Evolutionary conservation across 2,329 filamentous ascomycete species (phyloP).

Genomic region (Talaromyces sp.): DNA sequence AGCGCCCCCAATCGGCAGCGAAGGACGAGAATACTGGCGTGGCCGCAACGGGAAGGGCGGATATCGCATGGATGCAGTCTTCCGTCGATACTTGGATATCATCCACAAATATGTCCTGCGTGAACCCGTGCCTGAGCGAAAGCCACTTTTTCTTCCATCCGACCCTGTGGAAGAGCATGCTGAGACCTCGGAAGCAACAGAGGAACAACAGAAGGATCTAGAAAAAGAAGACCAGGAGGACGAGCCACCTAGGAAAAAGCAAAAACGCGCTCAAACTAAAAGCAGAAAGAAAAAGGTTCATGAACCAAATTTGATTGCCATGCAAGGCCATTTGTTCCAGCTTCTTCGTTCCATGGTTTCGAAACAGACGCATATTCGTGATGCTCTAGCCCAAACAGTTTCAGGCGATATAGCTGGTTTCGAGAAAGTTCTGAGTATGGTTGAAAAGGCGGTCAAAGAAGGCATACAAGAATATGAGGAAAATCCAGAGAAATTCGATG

Average conservation of each 20-base stretch:
- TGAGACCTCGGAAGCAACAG: constrained; percentile 14
- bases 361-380: constrained; percentile 75
- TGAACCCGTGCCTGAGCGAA: constrained; percentile 58
- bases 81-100: constrained; percentile 86
- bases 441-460: constrained; percentile 69
- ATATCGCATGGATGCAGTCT: constrained; percentile 81
- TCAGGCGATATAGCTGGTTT: constrained; percentile 70
- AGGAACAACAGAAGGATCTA: neutral
- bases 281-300: constrained; percentile 44
- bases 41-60: constrained; percentile 74
- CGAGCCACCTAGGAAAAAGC: constrained; percentile 47
- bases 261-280: constrained; percentile 41
- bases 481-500: constrained; percentile 34
- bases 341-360: constrained; percentile 78
- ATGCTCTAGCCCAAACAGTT: constrained; percentile 68
- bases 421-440: constrained; percentile 69
- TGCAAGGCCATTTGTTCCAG: constrained; percentile 93
- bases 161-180: constrained; percentile 30
- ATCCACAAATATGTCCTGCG: constrained; percentile 73
- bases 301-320: constrained; percentile 66
- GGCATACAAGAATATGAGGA: constrained; percentile 65
- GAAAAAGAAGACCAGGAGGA: constrained; percentile 30
- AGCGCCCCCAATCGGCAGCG: constrained; percentile 58
- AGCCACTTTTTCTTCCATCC: constrained; percentile 67
- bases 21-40: constrained; percentile 81